Percentiles rank a stretch among this genome's conserved stretches.
Conservation (phyloP, 2,329 filamentous ascomycete genomes). For the Paecilomyces dactylethromorphus region DNA sequence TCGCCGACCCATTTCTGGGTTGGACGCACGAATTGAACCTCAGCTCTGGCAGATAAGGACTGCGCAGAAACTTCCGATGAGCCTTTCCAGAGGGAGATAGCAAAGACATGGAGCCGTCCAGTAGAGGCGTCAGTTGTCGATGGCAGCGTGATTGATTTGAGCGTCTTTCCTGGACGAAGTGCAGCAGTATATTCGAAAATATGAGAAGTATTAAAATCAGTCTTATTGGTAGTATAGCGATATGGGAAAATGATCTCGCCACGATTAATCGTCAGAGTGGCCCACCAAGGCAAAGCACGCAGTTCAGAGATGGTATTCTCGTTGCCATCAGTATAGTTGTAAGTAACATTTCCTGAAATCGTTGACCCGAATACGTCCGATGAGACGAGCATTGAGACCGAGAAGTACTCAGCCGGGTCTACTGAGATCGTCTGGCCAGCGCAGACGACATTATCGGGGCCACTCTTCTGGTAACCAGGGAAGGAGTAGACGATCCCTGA, state of each 20-base stretch:
- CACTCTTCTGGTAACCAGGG: slow-evolving; percentile 29
- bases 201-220: slow-evolving; percentile 38
- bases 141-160: slow-evolving; percentile 37
- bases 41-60: slow-evolving; percentile 7
- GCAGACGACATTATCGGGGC: slow-evolving; percentile 40
- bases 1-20: slow-evolving; percentile 38
- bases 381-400: slow-evolving; percentile 38
- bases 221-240: slow-evolving; percentile 34
- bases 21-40: slow-evolving; percentile 36
- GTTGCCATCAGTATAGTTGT: slow-evolving; percentile 37
- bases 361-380: slow-evolving; percentile 35
- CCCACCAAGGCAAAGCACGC: slow-evolving; percentile 40
- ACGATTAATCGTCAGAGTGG: slow-evolving; percentile 39
- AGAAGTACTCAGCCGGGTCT: slow-evolving; percentile 30
- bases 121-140: slow-evolving; percentile 28
- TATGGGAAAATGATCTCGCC: slow-evolving; percentile 42
- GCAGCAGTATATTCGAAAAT: slow-evolving; percentile 41
- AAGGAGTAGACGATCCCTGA: slow-evolving; percentile 39
- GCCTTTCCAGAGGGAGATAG: slow-evolving; percentile 27
- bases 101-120: slow-evolving; percentile 39
- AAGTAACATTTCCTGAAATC: slow-evolving; percentile 36
- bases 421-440: slow-evolving; percentile 34
- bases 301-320: slow-evolving; percentile 34
- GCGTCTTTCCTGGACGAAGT: slow-evolving; percentile 30
- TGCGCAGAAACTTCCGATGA: background rate